Percentiles rank a stretch among this genome's conserved stretches.
Conservation (phyloP, 495 filamentous ascomycete species). For the Penicillium roqueforti region DNA sequence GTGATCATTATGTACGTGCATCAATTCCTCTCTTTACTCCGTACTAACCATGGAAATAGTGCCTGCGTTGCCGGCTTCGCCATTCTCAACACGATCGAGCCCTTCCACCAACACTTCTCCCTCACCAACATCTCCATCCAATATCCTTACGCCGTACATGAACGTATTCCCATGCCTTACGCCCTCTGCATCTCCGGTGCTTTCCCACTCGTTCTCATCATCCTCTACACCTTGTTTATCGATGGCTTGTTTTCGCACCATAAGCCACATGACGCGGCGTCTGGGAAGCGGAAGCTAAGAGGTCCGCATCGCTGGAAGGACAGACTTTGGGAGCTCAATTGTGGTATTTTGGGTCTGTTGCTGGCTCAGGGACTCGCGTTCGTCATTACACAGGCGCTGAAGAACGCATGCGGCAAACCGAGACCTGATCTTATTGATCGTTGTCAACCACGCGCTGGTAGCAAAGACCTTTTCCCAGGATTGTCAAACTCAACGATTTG, state of each 20-base stretch:
- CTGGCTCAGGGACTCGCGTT: constrained; percentile 65
- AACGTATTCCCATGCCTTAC: constrained; percentile 62
- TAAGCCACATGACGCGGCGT: constrained; percentile 38
- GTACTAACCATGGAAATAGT: constrained; percentile 26
- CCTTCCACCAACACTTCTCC: constrained; percentile 59
- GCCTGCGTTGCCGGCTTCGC: constrained; percentile 51
- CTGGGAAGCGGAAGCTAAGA: constrained; percentile 50
- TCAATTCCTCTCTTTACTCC: constrained; percentile 12
- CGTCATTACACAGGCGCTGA: constrained; percentile 76
- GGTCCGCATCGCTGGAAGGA: constrained; percentile 65
- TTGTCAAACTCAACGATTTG: constrained; percentile 68
- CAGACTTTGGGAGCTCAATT: constrained; percentile 78
- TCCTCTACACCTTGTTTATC: constrained; percentile 68
- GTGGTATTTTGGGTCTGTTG: constrained; percentile 68
- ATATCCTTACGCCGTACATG: constrained; percentile 70
- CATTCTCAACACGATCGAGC: constrained; percentile 51
- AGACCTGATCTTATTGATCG: constrained; percentile 74
- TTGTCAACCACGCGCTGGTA: constrained; percentile 50
- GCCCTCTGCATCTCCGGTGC: constrained; percentile 53
- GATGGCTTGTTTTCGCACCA: constrained; percentile 65
- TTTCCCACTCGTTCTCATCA: constrained; percentile 62
- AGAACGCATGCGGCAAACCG: constrained; percentile 83
- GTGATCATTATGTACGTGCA: constrained; percentile 53
- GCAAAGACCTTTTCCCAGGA: constrained; percentile 40
- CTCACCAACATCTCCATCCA: constrained; percentile 56